These are phyloP conservation scores for Pseudonitzschia multistriata DNA, from an alignment of 108 stramenopile genomes.

Conservation along the genomic window DNA sequence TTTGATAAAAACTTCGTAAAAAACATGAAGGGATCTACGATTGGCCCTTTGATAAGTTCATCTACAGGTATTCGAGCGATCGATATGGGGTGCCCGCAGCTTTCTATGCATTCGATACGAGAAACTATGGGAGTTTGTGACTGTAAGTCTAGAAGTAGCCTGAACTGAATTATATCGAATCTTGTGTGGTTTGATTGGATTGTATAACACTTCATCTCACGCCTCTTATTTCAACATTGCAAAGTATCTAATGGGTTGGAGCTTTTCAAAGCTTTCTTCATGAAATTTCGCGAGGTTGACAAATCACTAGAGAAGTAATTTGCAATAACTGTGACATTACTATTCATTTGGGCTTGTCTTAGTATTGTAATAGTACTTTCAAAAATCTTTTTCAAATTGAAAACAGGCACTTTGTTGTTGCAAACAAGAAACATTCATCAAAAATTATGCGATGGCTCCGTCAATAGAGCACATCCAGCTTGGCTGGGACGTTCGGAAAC, in stretches of 20 bases:
- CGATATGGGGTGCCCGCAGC: constrained; percentile 94
- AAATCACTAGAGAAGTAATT: constrained; percentile 44
- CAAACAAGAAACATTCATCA: no score
- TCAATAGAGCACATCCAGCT: no score
- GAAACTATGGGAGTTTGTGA: constrained; percentile 89
- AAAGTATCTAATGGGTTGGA: constrained; percentile 63
- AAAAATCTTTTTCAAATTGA: no score
- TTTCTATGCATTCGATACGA: constrained; percentile 94
- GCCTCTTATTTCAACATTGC: neutral
- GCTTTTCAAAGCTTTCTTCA: constrained; percentile 74
- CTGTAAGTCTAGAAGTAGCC: constrained; percentile 33
- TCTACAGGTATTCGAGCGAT: constrained; percentile 91
- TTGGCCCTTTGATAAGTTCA: constrained; percentile 92
- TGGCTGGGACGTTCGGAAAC: no score
- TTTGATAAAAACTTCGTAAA: no score
- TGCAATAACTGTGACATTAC: no score
- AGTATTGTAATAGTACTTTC: no score
- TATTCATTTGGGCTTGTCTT: no score
- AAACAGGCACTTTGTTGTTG: no score
- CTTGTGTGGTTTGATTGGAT: neutral
- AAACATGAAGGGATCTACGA: constrained; percentile 62
- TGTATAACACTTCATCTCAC: neutral
- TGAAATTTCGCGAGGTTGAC: constrained; percentile 68
- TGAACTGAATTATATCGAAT: neutral
- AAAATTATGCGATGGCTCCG: no score